Base-by-base conservation (phyloP, 2,329 filamentous ascomycete species). In the Beauveria caledonica region DNA sequence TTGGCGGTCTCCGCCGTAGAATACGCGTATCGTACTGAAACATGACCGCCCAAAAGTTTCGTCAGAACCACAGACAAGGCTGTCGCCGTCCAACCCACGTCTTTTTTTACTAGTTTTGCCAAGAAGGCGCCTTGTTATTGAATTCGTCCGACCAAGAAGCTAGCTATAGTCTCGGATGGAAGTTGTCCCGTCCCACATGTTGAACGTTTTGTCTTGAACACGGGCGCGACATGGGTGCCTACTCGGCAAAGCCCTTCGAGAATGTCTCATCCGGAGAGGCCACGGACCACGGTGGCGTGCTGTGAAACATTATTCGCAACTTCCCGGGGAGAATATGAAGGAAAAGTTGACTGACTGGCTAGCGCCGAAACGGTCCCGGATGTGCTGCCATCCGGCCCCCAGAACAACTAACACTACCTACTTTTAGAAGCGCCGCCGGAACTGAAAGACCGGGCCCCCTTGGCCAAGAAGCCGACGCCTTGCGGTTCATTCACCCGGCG, bases 1-100 rank as follows among this genome's bases (percentile, higher is more conserved):
- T 45, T 45, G 36, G 39, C 52, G 23, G 13, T 21, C 25, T 53
- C 33, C 25, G 15, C 25, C 10, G 27, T 33, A 33, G 29, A 57
- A 57, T 57, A 57, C 54, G 54, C 54, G 54, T 57, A 57, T 57
- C 42, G n/a, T n/a, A n/a, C n/a, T 48, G 11, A 2, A 2, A 5
- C 6, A 11, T 15, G 19, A 4, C 15, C 36, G 8, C 11, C 21
- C 21, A 1, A 25, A 9, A 21, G 33, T 42, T 13, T 10, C 36
- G 52, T 55, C 54, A 49, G 19, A 44, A 19, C 9, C 54, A 3
- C n/a, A 33, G 21, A 45, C 54, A 57, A 48, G 42, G 54, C 54
- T 57, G 29, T 17, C 13, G 19, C n/a, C 11, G 8, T 2, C 11
- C 19, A 11, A 17, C n/a, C 25, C 52, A 44, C 51, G 21, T 44